These are phyloP conservation scores for Penicillium sp. DNA, from an alignment of 2,329 filamentous ascomycete species.

Conservation along the genomic window DNA sequence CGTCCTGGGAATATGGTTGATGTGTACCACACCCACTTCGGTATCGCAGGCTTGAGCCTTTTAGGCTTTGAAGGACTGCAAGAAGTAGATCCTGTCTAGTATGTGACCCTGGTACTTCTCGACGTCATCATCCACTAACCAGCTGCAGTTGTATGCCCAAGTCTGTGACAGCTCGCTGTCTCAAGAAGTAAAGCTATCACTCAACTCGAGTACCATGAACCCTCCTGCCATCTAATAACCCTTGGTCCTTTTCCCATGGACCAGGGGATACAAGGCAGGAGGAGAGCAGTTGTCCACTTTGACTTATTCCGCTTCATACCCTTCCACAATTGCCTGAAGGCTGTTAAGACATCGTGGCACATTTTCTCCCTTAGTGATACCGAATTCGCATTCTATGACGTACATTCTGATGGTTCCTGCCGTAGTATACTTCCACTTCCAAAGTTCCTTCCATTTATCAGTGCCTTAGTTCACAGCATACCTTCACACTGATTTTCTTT, in stretches of 20 bases:
- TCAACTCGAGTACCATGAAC: neutral
- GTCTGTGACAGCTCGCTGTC: slow-evolving; percentile 61
- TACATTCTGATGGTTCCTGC: neutral
- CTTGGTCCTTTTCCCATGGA: slow-evolving; percentile 53
- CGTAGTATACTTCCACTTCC: neutral
- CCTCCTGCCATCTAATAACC: slow-evolving; percentile 72
- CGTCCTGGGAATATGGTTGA: slow-evolving; percentile 92
- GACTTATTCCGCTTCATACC: slow-evolving; percentile 43
- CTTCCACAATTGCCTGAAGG: slow-evolving; percentile 36
- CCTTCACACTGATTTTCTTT: neutral
- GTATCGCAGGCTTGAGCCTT: slow-evolving; percentile 81
- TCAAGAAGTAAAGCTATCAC: slow-evolving; percentile 36
- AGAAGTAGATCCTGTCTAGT: slow-evolving; percentile 86
- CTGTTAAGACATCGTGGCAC: slow-evolving; percentile 43
- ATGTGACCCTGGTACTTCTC: slow-evolving; percentile 32
- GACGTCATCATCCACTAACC: slow-evolving; percentile 18
- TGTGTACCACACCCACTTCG: slow-evolving; percentile 93
- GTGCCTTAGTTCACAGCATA: neutral
- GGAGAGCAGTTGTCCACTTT: slow-evolving; percentile 50
- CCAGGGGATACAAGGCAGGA: slow-evolving; percentile 70
- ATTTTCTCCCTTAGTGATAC: slow-evolving; percentile 16
- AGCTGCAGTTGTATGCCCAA: slow-evolving; percentile 66
- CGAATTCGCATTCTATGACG: slow-evolving; percentile 1
- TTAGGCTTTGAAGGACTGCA: slow-evolving; percentile 72
- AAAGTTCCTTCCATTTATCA: neutral